Percentiles rank a stretch among this genome's conserved stretches.
Conservation (phyloP, 1,139 yeast species). For the Wickerhamomyces sp. region DNA sequence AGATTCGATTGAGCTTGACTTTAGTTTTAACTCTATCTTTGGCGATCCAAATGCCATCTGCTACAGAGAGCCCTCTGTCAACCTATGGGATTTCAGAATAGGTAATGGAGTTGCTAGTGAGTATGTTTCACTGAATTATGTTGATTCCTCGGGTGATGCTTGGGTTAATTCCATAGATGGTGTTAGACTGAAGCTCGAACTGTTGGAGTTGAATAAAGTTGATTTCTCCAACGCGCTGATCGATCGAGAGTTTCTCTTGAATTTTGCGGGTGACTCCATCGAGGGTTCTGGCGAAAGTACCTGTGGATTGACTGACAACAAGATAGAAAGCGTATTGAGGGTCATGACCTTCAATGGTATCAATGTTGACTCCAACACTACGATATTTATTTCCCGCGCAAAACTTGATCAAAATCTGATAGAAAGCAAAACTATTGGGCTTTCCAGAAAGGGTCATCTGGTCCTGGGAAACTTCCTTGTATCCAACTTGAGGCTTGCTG, state of each 20-base stretch:
- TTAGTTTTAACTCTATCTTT: conserved; percentile 11
- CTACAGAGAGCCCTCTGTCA: conserved; percentile 16
- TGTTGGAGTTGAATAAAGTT: conserved; percentile 29
- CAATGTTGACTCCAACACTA: conserved; percentile 1
- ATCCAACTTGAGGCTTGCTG: conserved; percentile 11
- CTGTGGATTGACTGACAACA: conserved; percentile 6
- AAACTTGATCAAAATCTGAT: neutral
- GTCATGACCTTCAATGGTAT: conserved; percentile 12
- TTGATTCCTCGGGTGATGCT: conserved; percentile 25
- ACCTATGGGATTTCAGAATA: conserved; percentile 16
- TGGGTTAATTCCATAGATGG: conserved; percentile 35
- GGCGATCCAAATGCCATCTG: conserved; percentile 11
- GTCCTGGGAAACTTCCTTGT: conserved; percentile 14
- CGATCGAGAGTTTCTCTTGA: conserved; percentile 1
- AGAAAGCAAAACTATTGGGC: neutral
- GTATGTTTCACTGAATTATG: conserved; percentile 22
- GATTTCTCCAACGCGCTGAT: conserved; percentile 25
- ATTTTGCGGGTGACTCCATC: neutral
- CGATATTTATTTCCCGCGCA: conserved; percentile 7
- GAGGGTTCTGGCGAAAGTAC: conserved; percentile 7
- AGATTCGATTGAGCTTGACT: conserved; percentile 4
- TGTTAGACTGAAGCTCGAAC: conserved; percentile 37
- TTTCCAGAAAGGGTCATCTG: conserved; percentile 8
- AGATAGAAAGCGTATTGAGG: conserved; percentile 6
- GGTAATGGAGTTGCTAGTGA: conserved; percentile 17